phyloP scores from a whole-genome alignment of 129 eudicot species.

The Calendula officinalis region DNA sequence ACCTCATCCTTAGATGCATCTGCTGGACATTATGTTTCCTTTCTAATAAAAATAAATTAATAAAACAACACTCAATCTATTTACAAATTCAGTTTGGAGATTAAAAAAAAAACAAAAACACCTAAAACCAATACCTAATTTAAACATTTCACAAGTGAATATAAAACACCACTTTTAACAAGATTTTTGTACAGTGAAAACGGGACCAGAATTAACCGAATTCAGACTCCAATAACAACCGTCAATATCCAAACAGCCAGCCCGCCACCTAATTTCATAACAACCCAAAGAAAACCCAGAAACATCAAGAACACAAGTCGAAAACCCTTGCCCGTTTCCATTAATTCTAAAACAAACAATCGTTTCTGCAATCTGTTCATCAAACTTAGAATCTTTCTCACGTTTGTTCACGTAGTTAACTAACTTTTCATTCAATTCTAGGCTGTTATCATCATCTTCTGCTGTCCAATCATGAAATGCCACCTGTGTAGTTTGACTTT shows the following conservation, averaged over 20 bases:
- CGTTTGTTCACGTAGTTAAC: slow-evolving; percentile 38
- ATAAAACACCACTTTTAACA: slow-evolving; percentile 7
- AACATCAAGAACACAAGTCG: slow-evolving; percentile 67
- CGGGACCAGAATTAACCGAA: slow-evolving; percentile 49
- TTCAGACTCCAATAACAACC: slow-evolving; percentile 76
- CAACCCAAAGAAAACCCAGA: slow-evolving; percentile 65
- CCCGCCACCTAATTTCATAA: slow-evolving; percentile 72
- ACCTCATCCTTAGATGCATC: too few species aligned
- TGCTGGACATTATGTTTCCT: too few species aligned
- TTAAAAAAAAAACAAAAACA: background rate
- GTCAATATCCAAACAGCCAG: slow-evolving; percentile 54
- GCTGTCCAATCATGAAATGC: slow-evolving; percentile 27
- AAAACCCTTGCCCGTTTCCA: slow-evolving; percentile 69
- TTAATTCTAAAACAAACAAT: slow-evolving; percentile 49
- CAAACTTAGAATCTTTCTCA: slow-evolving; percentile 22
- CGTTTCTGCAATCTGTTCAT: slow-evolving; percentile 34
- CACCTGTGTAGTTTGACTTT: slow-evolving; percentile 23
- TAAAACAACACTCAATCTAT: background rate
- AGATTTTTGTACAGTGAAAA: slow-evolving; percentile 38
- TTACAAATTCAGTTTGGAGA: background rate
- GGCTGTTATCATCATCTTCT: slow-evolving; percentile 31
- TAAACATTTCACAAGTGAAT: background rate
- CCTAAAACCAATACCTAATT: background rate
- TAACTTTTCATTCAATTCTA: slow-evolving; percentile 59
- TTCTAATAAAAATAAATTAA: background rate